phyloP scores from a whole-genome alignment of 1,284 basidiomycete genomes.

The Xanthoconium separans region DNA sequence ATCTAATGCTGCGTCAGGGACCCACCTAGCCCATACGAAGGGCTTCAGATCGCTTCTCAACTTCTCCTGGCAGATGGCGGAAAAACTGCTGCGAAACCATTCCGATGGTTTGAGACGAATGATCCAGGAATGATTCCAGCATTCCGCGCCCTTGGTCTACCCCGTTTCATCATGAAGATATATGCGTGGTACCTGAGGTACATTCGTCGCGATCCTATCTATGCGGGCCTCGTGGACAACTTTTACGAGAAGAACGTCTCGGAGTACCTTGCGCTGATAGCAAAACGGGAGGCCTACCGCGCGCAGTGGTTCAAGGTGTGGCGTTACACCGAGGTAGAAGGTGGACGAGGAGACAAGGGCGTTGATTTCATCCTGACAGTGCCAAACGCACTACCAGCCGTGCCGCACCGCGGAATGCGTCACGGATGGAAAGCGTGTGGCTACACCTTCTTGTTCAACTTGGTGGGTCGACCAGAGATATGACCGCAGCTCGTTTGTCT shows the following conservation, averaged over 20 bases:
- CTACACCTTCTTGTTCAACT: conserved; percentile 46
- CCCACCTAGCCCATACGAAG: conserved; percentile 34
- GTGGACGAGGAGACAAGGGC: conserved; percentile 32
- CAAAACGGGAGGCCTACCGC: conserved; percentile 43
- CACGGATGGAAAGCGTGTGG: conserved; percentile 42
- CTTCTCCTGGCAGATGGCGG: conserved; percentile 34
- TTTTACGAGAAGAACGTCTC: conserved; percentile 42
- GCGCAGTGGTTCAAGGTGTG: conserved; percentile 49
- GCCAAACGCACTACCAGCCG: conserved; percentile 56
- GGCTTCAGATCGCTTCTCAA: conserved; percentile 33
- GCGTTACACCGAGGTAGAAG: conserved; percentile 35
- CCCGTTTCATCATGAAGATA: conserved; percentile 31
- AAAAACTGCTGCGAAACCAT: conserved; percentile 10
- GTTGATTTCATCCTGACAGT: conserved; percentile 64
- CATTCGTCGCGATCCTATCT: conserved; percentile 26
- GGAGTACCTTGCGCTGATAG: conserved; percentile 46
- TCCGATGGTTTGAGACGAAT: conserved; percentile 28
- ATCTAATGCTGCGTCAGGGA: conserved; percentile 16
- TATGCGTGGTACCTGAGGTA: conserved; percentile 33
- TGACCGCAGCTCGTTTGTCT: not conserved
- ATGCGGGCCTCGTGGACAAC: conserved; percentile 37
- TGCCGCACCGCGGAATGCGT: conserved; percentile 45
- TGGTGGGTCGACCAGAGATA: conserved; percentile 30
- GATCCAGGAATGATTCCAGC: conserved; percentile 35
- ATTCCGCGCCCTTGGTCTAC: conserved; percentile 29